Conservation (phyloP, 2,329 filamentous ascomycete species). For the Thelonectria blattea region DNA sequence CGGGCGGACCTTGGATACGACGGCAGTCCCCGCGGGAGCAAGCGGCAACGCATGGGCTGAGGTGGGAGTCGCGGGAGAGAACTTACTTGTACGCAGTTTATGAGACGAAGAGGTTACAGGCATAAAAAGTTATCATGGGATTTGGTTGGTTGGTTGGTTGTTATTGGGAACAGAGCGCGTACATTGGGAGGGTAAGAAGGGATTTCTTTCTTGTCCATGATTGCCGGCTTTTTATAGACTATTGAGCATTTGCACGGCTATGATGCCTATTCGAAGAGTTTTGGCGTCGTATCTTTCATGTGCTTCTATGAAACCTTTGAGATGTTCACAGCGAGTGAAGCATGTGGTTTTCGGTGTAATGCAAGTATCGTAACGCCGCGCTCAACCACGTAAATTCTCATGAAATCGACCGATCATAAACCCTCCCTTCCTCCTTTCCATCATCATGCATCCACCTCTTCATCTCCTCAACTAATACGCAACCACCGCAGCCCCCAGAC, state of each 20-base stretch:
- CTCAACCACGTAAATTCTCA: too few species aligned
- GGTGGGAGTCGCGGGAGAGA: neutral
- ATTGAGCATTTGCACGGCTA: neutral
- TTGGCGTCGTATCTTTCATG: too few species aligned
- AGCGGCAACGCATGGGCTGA: conserved; percentile 48
- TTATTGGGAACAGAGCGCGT: conserved; percentile 4
- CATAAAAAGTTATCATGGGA: conserved; percentile 7
- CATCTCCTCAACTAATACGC: neutral
- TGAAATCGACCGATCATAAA: too few species aligned
- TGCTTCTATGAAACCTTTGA: too few species aligned
- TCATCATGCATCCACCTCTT: neutral
- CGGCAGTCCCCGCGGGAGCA: conserved; percentile 40
- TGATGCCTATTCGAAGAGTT: too few species aligned
- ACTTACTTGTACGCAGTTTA: neutral
- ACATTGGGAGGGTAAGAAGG: conserved; percentile 5
- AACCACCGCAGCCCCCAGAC: neutral
- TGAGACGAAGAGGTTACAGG: neutral
- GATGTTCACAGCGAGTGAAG: too few species aligned
- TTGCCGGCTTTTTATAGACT: conserved; percentile 10
- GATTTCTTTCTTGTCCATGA: neutral
- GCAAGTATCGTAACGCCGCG: too few species aligned
- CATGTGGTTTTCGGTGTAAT: too few species aligned
- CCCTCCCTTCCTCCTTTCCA: too few species aligned
- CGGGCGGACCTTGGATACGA: conserved; percentile 48
- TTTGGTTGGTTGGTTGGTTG: conserved; percentile 9